These are phyloP conservation scores for Sporothrix brunneoviolacea DNA, from an alignment of 2,329 filamentous ascomycete species.

Conservation along the genomic window DNA sequence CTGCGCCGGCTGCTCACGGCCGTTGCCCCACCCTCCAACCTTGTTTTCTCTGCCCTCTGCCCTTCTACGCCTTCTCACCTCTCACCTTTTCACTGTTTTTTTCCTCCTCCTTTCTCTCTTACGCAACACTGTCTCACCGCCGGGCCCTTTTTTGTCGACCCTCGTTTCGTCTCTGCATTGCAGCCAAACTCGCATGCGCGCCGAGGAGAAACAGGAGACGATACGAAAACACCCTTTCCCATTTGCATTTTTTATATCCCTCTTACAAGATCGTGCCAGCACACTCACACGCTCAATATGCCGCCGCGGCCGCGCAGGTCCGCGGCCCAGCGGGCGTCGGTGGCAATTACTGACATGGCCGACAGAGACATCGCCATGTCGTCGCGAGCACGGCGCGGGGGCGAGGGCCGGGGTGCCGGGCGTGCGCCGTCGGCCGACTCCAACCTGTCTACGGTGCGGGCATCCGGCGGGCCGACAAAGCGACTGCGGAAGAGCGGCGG, in stretches of 20 bases:
- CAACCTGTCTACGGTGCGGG: conserved; percentile 13
- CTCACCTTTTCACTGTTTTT: not conserved
- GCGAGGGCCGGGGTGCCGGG: conserved; percentile 30
- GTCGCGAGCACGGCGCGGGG: conserved; percentile 42
- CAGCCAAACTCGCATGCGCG: no score
- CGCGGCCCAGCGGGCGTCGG: conserved; percentile 39
- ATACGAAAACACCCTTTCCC: not conserved
- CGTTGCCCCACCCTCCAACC: conserved; percentile 6
- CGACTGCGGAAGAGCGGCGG: conserved; percentile 1
- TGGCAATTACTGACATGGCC: conserved; percentile 44
- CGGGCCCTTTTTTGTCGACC: no score
- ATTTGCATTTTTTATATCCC: not conserved
- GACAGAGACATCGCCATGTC: conserved; percentile 47
- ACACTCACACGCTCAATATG: conserved; percentile 28
- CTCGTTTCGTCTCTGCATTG: no score
- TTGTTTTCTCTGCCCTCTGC: not conserved
- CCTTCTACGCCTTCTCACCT: not conserved
- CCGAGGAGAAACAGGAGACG: no score
- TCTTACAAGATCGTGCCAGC: not conserved
- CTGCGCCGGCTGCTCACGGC: not conserved
- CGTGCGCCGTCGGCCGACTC: conserved; percentile 36
- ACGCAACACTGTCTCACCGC: not conserved
- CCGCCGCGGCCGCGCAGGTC: conserved; percentile 42
- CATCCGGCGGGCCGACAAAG: conserved; percentile 9
- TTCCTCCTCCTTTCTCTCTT: not conserved